A percentile compares a stretch with the other conserved stretches of the same genome.
Conservation (phyloP, 495 filamentous ascomycete species). For the Parmelia sp. region DNA sequence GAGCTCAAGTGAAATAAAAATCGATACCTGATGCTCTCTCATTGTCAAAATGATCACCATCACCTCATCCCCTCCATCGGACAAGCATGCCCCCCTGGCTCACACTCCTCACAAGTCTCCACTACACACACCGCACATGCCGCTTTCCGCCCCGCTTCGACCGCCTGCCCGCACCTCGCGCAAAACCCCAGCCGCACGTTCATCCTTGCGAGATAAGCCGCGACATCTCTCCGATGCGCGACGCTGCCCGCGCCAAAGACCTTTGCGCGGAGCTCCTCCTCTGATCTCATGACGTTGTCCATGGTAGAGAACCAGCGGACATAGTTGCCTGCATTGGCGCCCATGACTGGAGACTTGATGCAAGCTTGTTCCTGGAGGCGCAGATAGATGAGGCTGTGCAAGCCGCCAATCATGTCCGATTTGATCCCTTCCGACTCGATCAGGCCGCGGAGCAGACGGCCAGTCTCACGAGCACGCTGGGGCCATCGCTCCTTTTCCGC, state of each 20-base stretch:
- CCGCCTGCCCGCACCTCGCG: conserved; percentile 12
- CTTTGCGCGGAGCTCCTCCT: conserved; percentile 11
- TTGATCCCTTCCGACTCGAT: conserved; percentile 6
- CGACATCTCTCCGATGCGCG: conserved; percentile 13
- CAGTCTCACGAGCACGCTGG: conserved; percentile 7
- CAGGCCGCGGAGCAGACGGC: conserved; percentile 4
- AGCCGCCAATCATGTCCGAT: neutral
- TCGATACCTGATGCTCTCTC: no score
- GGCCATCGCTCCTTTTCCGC: conserved; percentile 15
- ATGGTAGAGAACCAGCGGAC: conserved; percentile 14
- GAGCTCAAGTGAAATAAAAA: no score
- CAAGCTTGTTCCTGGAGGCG: neutral
- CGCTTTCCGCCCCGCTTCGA: neutral
- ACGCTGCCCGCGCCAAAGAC: conserved; percentile 16
- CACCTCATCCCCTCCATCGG: conserved; percentile 4
- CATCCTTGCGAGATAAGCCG: conserved; percentile 5
- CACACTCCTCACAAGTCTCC: conserved; percentile 10
- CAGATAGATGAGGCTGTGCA: conserved; percentile 14
- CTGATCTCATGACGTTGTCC: conserved; percentile 17
- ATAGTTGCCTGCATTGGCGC: conserved; percentile 7
- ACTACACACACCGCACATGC: conserved; percentile 8
- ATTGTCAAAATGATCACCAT: no score
- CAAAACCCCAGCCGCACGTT: conserved; percentile 10
- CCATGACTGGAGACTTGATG: conserved; percentile 9
- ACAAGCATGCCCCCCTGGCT: conserved; percentile 10